Percentiles rank a stretch among this genome's conserved stretches.
Conservation (phyloP, 1,139 yeast species). For the Kodamaea alishanica region DNA sequence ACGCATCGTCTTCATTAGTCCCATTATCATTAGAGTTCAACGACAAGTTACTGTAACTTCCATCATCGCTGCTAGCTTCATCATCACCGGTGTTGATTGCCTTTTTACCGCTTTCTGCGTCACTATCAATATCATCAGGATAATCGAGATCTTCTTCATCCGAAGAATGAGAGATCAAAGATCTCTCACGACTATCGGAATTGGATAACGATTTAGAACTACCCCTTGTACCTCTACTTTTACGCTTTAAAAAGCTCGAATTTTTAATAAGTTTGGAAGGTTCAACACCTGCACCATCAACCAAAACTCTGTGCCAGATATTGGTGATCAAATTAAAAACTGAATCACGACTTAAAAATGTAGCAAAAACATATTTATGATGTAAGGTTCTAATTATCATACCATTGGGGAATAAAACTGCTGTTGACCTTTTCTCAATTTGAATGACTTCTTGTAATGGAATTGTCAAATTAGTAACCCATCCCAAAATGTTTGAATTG, state of each 20-base stretch:
- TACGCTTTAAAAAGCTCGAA: constrained; percentile 4
- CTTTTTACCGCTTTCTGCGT: no score
- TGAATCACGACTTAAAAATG: constrained; percentile 64
- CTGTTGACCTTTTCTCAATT: constrained; percentile 68
- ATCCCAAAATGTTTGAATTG: constrained; percentile 70
- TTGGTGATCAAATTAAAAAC: constrained; percentile 58
- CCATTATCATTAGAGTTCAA: background rate
- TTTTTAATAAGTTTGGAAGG: constrained; percentile 6
- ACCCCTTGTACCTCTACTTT: constrained; percentile 8
- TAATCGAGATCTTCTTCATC: background rate
- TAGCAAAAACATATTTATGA: constrained; percentile 68
- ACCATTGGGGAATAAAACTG: constrained; percentile 73
- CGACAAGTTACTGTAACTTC: background rate
- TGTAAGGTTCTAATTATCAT: constrained; percentile 68
- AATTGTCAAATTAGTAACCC: constrained; percentile 64
- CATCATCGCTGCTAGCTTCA: background rate
- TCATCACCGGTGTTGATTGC: no score
- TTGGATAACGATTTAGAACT: constrained; percentile 13
- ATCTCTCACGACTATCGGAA: constrained; percentile 10
- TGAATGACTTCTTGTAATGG: constrained; percentile 69
- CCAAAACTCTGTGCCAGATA: constrained; percentile 53
- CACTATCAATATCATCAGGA: no score
- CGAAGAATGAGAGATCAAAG: background rate
- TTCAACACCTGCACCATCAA: constrained; percentile 24
- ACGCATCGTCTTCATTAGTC: background rate